A percentile compares a stretch with the other conserved stretches of the same genome.
phyloP scores from a whole-genome alignment of 2,329 filamentous ascomycete genomes.

The Alternaria viburni region DNA sequence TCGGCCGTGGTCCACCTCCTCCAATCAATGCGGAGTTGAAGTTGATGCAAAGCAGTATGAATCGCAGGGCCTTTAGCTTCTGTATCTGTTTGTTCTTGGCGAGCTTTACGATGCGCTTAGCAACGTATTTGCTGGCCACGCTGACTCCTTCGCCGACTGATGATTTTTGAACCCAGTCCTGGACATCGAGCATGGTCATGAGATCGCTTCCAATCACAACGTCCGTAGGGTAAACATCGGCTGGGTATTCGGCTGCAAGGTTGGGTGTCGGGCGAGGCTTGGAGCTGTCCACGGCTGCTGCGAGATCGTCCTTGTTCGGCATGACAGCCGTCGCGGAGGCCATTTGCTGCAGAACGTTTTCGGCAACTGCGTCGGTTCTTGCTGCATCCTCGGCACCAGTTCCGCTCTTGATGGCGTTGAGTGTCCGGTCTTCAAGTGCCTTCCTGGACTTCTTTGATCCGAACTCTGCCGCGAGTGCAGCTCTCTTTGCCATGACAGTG shows the following conservation, averaged over 20 bases:
- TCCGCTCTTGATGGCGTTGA: slow-evolving; percentile 68
- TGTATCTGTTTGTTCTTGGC: slow-evolving; percentile 60
- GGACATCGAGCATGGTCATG: slow-evolving; percentile 70
- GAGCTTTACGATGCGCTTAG: slow-evolving; percentile 64
- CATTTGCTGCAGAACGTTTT: slow-evolving; percentile 67
- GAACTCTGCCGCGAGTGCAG: slow-evolving; percentile 77
- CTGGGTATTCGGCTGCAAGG: slow-evolving; percentile 67
- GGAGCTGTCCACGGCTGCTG: slow-evolving; percentile 67
- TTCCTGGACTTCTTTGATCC: slow-evolving; percentile 88
- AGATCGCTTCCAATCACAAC: slow-evolving; percentile 71
- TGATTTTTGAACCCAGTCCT: slow-evolving; percentile 75
- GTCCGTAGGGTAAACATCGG: slow-evolving; percentile 74
- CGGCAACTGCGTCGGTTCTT: slow-evolving; percentile 35
- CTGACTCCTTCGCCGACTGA: slow-evolving; percentile 64
- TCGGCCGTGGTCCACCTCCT: slow-evolving; percentile 46
- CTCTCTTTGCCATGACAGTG: slow-evolving; percentile 65
- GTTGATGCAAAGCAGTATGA: slow-evolving; percentile 56
- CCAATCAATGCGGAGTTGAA: slow-evolving; percentile 52
- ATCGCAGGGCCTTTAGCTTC: slow-evolving; percentile 57
- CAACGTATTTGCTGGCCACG: slow-evolving; percentile 68
- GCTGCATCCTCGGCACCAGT: slow-evolving; percentile 11
- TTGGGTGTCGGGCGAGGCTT: slow-evolving; percentile 78
- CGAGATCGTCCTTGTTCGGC: slow-evolving; percentile 70
- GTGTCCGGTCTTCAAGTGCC: slow-evolving; percentile 69
- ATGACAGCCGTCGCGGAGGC: slow-evolving; percentile 67